Evolutionary conservation across 2,329 filamentous ascomycete species (phyloP).

Genomic region (Penicillium italicum): DNA sequence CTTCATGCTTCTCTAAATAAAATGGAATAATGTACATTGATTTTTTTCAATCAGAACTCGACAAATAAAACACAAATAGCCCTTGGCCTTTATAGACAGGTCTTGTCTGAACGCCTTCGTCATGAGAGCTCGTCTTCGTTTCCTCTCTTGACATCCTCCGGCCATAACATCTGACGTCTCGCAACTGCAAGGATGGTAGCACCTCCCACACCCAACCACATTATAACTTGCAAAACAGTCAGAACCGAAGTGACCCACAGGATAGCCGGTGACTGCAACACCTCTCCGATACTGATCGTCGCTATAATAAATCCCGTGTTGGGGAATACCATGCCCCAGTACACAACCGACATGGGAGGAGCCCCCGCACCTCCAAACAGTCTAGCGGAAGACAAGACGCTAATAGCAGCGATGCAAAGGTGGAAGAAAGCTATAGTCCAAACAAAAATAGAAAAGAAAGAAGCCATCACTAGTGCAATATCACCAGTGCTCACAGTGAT

Average conservation of each 20-base stretch:
- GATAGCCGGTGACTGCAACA: not conserved
- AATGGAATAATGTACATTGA: not conserved
- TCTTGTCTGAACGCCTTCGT: not conserved
- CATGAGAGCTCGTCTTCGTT: not conserved
- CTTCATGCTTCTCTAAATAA: not conserved
- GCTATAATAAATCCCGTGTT: slow-evolving; percentile 44
- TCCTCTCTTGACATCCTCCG: not conserved
- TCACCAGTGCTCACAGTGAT: slow-evolving; percentile 20
- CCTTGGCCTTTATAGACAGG: not conserved
- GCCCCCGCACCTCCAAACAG: not conserved
- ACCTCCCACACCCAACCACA: not conserved
- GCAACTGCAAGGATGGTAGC: not conserved
- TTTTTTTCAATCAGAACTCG: not conserved
- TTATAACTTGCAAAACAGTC: not conserved
- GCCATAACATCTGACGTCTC: not conserved
- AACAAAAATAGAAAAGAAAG: slow-evolving; percentile 45
- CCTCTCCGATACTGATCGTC: slow-evolving; percentile 41
- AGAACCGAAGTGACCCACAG: not conserved
- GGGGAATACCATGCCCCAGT: slow-evolving; percentile 37
- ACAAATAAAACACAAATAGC: not conserved
- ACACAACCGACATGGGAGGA: slow-evolving; percentile 11
- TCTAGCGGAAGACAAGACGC: slow-evolving; percentile 26
- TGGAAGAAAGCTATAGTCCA: slow-evolving; percentile 52
- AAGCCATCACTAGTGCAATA: slow-evolving; percentile 41
- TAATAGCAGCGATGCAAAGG: slow-evolving; percentile 44